phyloP scores from a whole-genome alignment of 805 yeast genomes.

The Candida khao-thaluensis region DNA sequence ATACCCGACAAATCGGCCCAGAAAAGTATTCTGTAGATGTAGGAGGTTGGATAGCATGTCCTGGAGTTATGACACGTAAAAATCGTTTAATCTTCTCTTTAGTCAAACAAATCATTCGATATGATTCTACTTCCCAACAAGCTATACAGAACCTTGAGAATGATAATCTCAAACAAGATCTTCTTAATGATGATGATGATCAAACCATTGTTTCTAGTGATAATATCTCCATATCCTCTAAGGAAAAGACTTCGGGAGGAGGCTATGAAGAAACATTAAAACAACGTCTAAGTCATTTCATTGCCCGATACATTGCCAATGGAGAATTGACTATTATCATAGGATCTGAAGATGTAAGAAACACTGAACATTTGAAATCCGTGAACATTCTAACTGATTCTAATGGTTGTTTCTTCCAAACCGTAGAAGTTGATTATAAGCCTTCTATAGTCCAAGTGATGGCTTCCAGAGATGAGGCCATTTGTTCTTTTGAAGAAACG shows the following conservation, averaged over 20 bases:
- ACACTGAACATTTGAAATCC: conserved; percentile 25
- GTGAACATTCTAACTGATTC: conserved; percentile 51
- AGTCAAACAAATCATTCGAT: conserved; percentile 63
- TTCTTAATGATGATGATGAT: conserved; percentile 20
- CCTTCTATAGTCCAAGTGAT: conserved; percentile 61
- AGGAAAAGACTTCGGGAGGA: neutral
- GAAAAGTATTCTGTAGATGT: conserved; percentile 49
- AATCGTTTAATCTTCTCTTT: conserved; percentile 67
- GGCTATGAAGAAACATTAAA: conserved; percentile 51
- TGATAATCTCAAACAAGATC: conserved; percentile 27
- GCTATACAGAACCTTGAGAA: conserved; percentile 27
- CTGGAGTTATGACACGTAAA: conserved; percentile 69
- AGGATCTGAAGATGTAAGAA: conserved; percentile 45
- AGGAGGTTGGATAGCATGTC: conserved; percentile 70
- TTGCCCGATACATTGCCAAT: conserved; percentile 63
- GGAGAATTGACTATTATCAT: conserved; percentile 54
- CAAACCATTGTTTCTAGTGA: conserved; percentile 20
- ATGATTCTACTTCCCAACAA: conserved; percentile 17
- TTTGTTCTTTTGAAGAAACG: conserved; percentile 47
- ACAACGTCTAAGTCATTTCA: conserved; percentile 66
- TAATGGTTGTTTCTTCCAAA: conserved; percentile 63
- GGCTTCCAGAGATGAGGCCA: conserved; percentile 46
- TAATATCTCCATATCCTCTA: conserved; percentile 8
- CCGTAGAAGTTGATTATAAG: conserved; percentile 52
- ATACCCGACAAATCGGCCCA: conserved; percentile 25